These are phyloP conservation scores for Lagerstroemia speciosa DNA, from an alignment of 345 rosid species.

Conservation along the genomic window DNA sequence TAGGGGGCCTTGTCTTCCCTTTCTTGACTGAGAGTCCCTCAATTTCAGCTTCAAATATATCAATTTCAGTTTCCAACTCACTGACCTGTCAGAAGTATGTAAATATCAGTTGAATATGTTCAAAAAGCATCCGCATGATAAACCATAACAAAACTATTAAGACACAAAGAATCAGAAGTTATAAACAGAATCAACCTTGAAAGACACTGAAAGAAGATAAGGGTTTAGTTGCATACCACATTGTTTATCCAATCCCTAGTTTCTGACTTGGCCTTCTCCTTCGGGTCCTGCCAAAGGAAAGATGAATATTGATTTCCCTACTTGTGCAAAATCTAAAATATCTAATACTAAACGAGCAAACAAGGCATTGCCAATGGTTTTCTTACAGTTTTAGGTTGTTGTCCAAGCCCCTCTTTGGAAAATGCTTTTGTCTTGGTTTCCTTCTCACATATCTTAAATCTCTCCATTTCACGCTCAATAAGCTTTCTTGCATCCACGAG, in stretches of 20 bases:
- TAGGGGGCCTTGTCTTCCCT: slow-evolving; percentile 93
- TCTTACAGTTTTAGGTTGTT: slow-evolving; percentile 98
- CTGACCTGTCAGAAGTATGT: slow-evolving; percentile 51
- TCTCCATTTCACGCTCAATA: slow-evolving; percentile 96
- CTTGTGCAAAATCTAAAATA: background rate
- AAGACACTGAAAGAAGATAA: background rate
- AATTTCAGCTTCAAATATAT: slow-evolving; percentile 90
- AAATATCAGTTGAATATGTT: background rate
- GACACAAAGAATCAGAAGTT: background rate
- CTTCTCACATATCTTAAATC: slow-evolving; percentile 95
- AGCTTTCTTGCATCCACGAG: slow-evolving; percentile 87
- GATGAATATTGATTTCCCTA: background rate
- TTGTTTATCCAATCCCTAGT: slow-evolving; percentile 99
- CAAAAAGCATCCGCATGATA: background rate
- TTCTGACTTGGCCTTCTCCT: slow-evolving; percentile 97
- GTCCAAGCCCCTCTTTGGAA: slow-evolving; percentile 98
- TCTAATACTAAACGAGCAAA: slow-evolving; percentile 6
- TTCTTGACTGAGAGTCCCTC: slow-evolving; percentile 97
- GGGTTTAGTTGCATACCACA: slow-evolving; percentile 50
- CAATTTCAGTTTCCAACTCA: slow-evolving; percentile 94
- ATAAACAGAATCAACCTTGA: background rate
- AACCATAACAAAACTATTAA: background rate
- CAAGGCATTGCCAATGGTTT: background rate
- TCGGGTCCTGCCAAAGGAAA: slow-evolving; percentile 67
- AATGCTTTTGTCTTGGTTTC: slow-evolving; percentile 99